phyloP scores from a whole-genome alignment of 2,329 filamentous ascomycete species.

The Trichoderma arundinaceum region DNA sequence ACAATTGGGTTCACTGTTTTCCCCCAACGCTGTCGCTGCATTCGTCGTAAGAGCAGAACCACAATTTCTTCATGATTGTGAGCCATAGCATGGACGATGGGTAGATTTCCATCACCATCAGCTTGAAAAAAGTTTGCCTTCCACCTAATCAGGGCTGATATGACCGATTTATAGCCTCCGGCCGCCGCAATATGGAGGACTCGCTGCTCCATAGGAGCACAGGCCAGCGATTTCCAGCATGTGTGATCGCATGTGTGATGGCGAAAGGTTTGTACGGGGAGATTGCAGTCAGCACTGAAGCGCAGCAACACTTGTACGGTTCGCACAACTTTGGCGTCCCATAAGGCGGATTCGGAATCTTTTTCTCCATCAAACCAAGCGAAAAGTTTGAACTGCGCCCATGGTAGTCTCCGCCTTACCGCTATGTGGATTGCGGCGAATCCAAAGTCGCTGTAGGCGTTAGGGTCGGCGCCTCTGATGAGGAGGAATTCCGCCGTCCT shows the following conservation, averaged over 20 bases:
- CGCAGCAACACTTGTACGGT: constrained; percentile 18
- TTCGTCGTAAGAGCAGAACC: background rate
- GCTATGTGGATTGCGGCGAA: constrained; percentile 30
- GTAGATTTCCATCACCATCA: constrained; percentile 25
- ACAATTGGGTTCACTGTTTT: background rate
- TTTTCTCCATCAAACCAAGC: background rate
- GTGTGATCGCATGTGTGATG: constrained; percentile 8
- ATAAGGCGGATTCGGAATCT: background rate
- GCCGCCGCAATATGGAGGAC: constrained; percentile 28
- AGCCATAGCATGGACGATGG: constrained; percentile 26
- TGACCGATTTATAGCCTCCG: constrained; percentile 3
- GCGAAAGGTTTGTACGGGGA: background rate
- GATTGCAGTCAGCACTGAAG: constrained; percentile 26
- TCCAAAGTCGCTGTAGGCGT: constrained; percentile 6
- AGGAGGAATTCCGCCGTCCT: constrained; percentile 22
- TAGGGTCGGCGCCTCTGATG: constrained; percentile 27
- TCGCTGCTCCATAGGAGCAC: constrained; percentile 13
- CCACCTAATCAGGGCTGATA: constrained; percentile 1
- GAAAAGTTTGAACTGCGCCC: constrained; percentile 12
- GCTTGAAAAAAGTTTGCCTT: background rate
- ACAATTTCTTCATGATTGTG: constrained; percentile 17
- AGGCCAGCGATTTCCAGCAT: constrained; percentile 30
- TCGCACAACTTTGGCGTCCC: constrained; percentile 8
- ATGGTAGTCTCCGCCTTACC: constrained; percentile 8
- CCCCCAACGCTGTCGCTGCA: background rate